Conservation (phyloP, 768 basidiomycete genomes). For the Gloeophyllum trabeum region DNA sequence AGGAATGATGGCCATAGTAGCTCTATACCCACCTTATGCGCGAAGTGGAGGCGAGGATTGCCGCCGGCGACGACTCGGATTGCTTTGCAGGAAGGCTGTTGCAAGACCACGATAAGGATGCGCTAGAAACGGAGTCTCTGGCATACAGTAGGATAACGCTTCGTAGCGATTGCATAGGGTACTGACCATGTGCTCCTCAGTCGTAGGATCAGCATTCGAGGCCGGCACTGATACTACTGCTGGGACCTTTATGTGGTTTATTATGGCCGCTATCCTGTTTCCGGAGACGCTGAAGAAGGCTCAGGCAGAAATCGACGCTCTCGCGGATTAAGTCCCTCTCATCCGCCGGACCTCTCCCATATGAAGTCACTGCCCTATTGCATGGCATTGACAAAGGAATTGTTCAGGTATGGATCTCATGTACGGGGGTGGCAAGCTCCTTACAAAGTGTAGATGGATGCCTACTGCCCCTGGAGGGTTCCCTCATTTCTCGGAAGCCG, state of each 20-base stretch:
- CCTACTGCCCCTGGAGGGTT: background rate
- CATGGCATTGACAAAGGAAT: background rate
- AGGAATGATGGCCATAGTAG: conserved; percentile 1
- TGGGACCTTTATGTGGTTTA: conserved; percentile 11
- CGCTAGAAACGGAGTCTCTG: conserved; percentile 6
- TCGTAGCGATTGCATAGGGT: background rate
- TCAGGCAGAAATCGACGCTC: conserved; percentile 16
- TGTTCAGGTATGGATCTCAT: background rate
- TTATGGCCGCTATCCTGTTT: conserved; percentile 9
- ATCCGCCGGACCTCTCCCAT: background rate
- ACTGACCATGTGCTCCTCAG: conserved; percentile 1
- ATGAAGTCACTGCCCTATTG: background rate
- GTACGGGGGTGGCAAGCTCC: background rate
- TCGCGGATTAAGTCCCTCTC: conserved; percentile 2
- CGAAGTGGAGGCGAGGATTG: conserved; percentile 13
- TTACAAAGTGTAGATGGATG: background rate
- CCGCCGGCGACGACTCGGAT: conserved; percentile 7
- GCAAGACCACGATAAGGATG: conserved; percentile 8
- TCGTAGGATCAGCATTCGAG: conserved; percentile 13
- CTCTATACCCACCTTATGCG: conserved; percentile 11
- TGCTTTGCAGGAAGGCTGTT: conserved; percentile 11
- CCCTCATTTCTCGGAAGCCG: background rate
- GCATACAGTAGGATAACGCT: conserved; percentile 1
- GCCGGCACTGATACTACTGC: conserved; percentile 14
- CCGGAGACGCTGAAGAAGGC: conserved; percentile 15